Evolutionary conservation across 2,329 filamentous ascomycete species (phyloP).

Genomic region (Apiospora arundinis): DNA sequence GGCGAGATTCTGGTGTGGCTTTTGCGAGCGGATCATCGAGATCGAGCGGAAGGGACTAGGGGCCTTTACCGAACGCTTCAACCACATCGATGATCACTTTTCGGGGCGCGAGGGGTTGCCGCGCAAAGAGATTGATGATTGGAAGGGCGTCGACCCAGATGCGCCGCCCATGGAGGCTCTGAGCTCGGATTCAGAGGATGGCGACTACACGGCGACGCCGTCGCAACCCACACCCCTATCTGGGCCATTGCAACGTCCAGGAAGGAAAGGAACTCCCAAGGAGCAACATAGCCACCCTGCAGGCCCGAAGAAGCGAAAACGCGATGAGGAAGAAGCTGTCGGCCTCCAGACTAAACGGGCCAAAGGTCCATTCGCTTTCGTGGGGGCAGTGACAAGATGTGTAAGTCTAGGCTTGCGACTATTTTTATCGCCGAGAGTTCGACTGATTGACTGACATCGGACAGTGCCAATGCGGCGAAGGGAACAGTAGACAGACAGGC

Average conservation of each 20-base stretch:
- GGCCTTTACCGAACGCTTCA: constrained; percentile 62
- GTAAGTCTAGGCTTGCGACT: constrained; percentile 24
- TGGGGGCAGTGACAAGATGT: constrained; percentile 21
- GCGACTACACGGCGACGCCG: constrained; percentile 2
- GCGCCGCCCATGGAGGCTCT: constrained; percentile 22
- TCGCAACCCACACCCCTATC: constrained; percentile 9
- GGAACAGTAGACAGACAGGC: constrained; percentile 24
- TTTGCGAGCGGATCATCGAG: constrained; percentile 68
- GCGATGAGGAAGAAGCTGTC: constrained; percentile 15
- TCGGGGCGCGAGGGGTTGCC: constrained; percentile 52
- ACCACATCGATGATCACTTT: constrained; percentile 81
- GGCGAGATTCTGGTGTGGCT: constrained; percentile 84
- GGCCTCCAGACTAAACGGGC: constrained; percentile 16
- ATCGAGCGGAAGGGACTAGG: constrained; percentile 56
- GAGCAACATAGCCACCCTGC: constrained; percentile 1
- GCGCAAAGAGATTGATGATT: constrained; percentile 59
- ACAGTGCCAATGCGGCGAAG: constrained; percentile 34
- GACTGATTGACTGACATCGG: not conserved
- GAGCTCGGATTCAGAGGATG: constrained; percentile 31
- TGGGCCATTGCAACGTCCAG: not conserved
- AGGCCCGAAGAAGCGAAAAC: constrained; percentile 23
- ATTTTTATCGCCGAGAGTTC: not conserved
- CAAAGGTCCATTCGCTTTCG: not conserved
- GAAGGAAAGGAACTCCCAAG: constrained; percentile 2
- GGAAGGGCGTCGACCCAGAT: constrained; percentile 51